Conservation (phyloP, 2,329 filamentous ascomycete genomes). For the Metarhizium brunneum region DNA sequence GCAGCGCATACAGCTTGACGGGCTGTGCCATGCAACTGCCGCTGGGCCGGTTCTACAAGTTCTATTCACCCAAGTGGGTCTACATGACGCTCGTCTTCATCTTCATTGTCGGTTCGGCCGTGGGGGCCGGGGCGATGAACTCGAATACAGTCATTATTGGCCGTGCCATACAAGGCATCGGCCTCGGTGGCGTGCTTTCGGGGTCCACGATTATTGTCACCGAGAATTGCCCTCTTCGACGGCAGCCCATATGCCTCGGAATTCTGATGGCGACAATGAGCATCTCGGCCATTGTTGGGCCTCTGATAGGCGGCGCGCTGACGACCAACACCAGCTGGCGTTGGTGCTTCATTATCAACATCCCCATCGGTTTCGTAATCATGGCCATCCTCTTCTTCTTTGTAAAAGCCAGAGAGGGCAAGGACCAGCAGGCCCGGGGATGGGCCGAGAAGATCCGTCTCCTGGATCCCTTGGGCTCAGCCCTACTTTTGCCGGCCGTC, state of each 20-base stretch:
- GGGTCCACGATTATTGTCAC: slow-evolving; percentile 16
- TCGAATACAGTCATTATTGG: slow-evolving; percentile 26
- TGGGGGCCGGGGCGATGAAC: slow-evolving; percentile 17
- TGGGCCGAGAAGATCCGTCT: too few species aligned
- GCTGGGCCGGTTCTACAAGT: slow-evolving; percentile 18
- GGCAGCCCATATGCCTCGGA: slow-evolving; percentile 2
- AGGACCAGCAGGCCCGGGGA: too few species aligned
- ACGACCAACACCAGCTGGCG: slow-evolving; percentile 16
- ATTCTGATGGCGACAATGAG: background rate
- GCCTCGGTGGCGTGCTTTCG: slow-evolving; percentile 24
- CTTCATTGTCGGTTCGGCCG: slow-evolving; percentile 15
- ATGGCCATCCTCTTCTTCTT: slow-evolving; percentile 16
- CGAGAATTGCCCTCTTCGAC: background rate
- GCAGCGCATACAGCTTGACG: slow-evolving; percentile 18
- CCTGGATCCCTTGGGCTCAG: too few species aligned
- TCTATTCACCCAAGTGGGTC: slow-evolving; percentile 18
- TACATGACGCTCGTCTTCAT: slow-evolving; percentile 14
- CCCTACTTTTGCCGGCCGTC: slow-evolving; percentile 5
- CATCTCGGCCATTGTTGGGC: slow-evolving; percentile 12
- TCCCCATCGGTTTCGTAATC: slow-evolving; percentile 16
- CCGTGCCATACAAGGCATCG: slow-evolving; percentile 27
- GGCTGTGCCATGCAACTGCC: slow-evolving; percentile 15
- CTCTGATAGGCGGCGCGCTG: slow-evolving; percentile 13
- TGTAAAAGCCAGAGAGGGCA: too few species aligned
- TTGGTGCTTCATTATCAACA: slow-evolving; percentile 21